These are phyloP conservation scores for Amanita phalloides DNA, from an alignment of 768 basidiomycete genomes.

Conservation along the genomic window DNA sequence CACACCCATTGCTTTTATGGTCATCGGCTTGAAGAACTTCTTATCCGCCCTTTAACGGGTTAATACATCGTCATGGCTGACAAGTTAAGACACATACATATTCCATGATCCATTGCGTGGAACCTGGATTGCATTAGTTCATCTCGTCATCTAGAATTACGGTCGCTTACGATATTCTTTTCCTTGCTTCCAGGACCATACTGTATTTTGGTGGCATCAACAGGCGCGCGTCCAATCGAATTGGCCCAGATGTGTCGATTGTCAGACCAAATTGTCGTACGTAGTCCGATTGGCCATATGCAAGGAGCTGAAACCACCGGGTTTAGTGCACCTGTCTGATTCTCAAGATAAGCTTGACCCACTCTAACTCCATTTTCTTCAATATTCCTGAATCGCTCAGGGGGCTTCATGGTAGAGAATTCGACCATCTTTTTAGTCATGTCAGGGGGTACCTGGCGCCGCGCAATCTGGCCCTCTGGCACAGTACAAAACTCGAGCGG, in stretches of 20 bases:
- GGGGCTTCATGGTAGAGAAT: constrained; percentile 58
- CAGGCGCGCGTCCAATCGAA: constrained; percentile 45
- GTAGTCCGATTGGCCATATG: constrained; percentile 65
- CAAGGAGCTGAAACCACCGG: constrained; percentile 29
- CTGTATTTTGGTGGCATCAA: constrained; percentile 49
- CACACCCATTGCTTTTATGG: constrained; percentile 53
- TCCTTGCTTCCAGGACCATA: constrained; percentile 51
- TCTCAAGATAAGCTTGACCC: neutral
- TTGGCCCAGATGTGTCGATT: constrained; percentile 37
- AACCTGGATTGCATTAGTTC: constrained; percentile 21
- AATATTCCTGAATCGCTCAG: constrained; percentile 46
- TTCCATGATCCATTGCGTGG: constrained; percentile 71
- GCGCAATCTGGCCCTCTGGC: constrained; percentile 56
- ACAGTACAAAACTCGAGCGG: constrained; percentile 63
- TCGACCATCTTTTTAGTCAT: constrained; percentile 51
- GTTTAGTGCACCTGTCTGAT: neutral
- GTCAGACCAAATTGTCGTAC: constrained; percentile 59
- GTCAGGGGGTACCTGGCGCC: constrained; percentile 60
- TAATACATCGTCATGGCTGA: constrained; percentile 15
- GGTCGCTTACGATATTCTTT: constrained; percentile 36
- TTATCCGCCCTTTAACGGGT: constrained; percentile 55
- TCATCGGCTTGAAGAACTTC: constrained; percentile 42
- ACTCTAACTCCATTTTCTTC: constrained; percentile 38
- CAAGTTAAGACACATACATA: constrained; percentile 34
- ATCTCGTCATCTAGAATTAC: neutral